These are phyloP conservation scores for Larix kaempferi DNA, from an alignment of 75 land plant species.

Conservation along the genomic window DNA sequence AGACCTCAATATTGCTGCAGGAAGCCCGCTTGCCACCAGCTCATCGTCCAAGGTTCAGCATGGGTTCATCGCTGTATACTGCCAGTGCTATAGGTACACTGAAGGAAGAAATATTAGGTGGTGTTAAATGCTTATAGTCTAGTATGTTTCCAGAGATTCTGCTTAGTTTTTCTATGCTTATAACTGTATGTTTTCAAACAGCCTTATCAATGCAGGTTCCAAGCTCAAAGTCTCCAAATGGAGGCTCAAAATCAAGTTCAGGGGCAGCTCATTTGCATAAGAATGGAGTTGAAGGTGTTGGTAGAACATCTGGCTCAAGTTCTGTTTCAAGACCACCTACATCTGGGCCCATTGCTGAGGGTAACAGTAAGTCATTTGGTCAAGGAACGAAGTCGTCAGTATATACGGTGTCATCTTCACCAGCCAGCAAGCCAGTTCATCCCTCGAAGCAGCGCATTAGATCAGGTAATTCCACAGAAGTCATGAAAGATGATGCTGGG, in stretches of 20 bases:
- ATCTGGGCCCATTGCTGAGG: conserved; percentile 7
- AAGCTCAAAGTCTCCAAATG: conserved; percentile 11
- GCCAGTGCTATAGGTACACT: conserved; percentile 7
- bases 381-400: background rate
- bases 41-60: conserved; percentile 2
- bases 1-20: background rate
- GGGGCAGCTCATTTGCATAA: conserved; percentile 16
- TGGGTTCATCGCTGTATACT: background rate
- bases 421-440: conserved; percentile 3
- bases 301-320: conserved; percentile 19
- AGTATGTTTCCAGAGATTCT: background rate
- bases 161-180: background rate
- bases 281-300: conserved; percentile 15
- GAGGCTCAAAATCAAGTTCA: conserved; percentile 12
- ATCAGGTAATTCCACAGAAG: background rate
- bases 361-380: conserved; percentile 3
- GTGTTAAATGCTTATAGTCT: background rate
- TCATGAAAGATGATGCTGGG: conserved; percentile 17
- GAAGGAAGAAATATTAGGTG: background rate
- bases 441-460: conserved; percentile 18
- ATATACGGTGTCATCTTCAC: conserved; percentile 10
- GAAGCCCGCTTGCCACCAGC: background rate
- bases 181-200: conserved; percentile 7
- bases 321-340: conserved; percentile 6
- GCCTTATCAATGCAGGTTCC: conserved; percentile 9